These are phyloP conservation scores for Globisporangium cederbergense DNA, from an alignment of 352 stramenopile genomes.

Conservation along the genomic window DNA sequence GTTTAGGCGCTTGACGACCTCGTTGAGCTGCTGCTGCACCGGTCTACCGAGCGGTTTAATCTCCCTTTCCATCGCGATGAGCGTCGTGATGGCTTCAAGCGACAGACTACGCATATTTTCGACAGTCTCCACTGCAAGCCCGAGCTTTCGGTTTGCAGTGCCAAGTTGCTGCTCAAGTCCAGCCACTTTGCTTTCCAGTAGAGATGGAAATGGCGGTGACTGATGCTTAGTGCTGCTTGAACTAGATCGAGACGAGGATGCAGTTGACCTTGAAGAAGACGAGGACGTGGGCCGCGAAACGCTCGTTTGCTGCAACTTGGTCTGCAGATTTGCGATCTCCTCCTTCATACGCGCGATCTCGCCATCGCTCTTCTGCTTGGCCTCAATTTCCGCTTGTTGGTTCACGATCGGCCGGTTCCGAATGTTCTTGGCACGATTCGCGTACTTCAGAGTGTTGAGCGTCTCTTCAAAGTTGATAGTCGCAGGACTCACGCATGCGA, in stretches of 20 bases:
- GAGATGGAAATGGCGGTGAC: not conserved
- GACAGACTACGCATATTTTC: constrained; percentile 54
- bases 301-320: constrained; percentile 43
- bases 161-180: constrained; percentile 25
- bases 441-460: constrained; percentile 97
- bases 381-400: constrained; percentile 48
- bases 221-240: not conserved
- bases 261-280: not conserved
- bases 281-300: constrained; percentile 9
- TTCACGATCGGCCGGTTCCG: constrained; percentile 99
- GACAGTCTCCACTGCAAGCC: constrained; percentile 40
- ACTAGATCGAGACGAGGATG: not conserved
- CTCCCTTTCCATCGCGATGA: constrained; percentile 77
- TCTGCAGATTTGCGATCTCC: constrained; percentile 73
- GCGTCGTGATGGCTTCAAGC: constrained; percentile 61
- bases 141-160: constrained; percentile 37
- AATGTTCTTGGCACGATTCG: constrained; percentile 99
- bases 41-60: constrained; percentile 65
- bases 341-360: constrained; percentile 73
- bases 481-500: constrained; percentile 79
- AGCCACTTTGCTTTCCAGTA: not conserved
- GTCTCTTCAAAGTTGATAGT: constrained; percentile 93
- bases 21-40: constrained; percentile 77
- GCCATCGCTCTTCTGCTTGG: constrained; percentile 44
- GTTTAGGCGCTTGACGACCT: constrained; percentile 79